Evolutionary conservation across 352 stramenopile species (phyloP).

Genomic region (Blastocystis sp.): DNA sequence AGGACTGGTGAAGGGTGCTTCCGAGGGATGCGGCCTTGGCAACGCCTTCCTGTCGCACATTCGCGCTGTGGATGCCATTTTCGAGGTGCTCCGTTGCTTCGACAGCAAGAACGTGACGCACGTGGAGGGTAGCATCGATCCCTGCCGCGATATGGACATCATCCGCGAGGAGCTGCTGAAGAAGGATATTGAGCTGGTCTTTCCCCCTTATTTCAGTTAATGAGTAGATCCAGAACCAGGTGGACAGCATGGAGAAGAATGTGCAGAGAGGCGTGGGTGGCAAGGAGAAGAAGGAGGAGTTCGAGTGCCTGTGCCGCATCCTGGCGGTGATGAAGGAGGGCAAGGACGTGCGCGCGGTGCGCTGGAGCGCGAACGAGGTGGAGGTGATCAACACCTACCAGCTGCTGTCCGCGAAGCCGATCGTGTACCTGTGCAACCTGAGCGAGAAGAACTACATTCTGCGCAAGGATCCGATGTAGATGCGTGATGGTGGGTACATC

Average conservation of each 20-base stretch:
- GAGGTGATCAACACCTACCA: conserved; percentile 87
- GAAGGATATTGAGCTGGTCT: conserved; percentile 86
- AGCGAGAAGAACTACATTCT: conserved; percentile 95
- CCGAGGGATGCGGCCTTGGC: conserved; percentile 93
- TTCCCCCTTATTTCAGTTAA: not conserved
- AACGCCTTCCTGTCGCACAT: conserved; percentile 99
- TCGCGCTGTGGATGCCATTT: conserved; percentile 94
- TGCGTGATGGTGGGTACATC: not conserved
- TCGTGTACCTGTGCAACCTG: conserved; percentile 99
- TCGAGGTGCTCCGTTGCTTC: conserved; percentile 94
- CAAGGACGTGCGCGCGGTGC: conserved; percentile 85
- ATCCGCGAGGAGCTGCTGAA: conserved; percentile 95
- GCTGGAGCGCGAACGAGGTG: conserved; percentile 82
- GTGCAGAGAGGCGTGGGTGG: conserved; percentile 57
- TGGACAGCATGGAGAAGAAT: conserved; percentile 76
- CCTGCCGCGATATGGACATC: conserved; percentile 95
- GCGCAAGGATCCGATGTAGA: conserved; percentile 91
- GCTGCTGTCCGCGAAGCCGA: conserved; percentile 87
- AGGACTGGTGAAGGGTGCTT: conserved; percentile 92
- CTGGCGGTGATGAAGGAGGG: conserved; percentile 80
- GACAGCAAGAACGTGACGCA: conserved; percentile 95
- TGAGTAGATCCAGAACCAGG: conserved; percentile 78
- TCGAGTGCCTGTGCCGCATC: conserved; percentile 81
- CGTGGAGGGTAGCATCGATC: conserved; percentile 97
- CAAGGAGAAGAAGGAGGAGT: conserved; percentile 83